Evolutionary conservation across 441 rosid genomes (phyloP).

Genomic region (Adansonia gregorii): DNA sequence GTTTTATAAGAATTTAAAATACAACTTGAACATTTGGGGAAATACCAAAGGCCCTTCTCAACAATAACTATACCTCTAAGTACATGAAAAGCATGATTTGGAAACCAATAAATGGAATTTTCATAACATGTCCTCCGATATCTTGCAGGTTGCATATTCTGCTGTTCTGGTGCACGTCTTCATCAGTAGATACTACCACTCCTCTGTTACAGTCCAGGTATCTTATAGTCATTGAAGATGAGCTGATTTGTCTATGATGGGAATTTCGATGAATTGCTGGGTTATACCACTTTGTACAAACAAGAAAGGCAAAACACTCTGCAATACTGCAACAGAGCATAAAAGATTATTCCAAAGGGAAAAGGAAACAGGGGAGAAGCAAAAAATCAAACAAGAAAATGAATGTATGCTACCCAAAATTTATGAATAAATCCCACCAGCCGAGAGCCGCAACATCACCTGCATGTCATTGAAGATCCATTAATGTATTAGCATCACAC

Average conservation of each 20-base stretch:
- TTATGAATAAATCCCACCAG: constrained; percentile 80
- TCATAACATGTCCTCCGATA: constrained; percentile 73
- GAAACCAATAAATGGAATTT: constrained; percentile 57
- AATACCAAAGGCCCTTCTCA: constrained; percentile 18
- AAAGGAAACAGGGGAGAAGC: neutral
- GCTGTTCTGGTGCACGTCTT: constrained; percentile 46
- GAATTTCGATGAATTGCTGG: constrained; percentile 65
- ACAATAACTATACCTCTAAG: constrained; percentile 57
- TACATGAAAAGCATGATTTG: constrained; percentile 70
- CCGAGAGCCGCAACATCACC: constrained; percentile 70
- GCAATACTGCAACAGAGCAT: constrained; percentile 53
- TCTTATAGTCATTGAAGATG: constrained; percentile 51
- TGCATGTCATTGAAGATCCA: constrained; percentile 34
- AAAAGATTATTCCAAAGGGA: constrained; percentile 23
- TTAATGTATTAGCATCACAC: constrained; percentile 16
- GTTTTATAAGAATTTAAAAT: neutral
- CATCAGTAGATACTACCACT: constrained; percentile 54
- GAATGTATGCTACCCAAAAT: constrained; percentile 51
- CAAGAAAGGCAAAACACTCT: constrained; percentile 76
- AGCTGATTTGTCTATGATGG: constrained; percentile 49
- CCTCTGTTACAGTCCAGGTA: constrained; percentile 67
- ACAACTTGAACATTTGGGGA: constrained; percentile 22
- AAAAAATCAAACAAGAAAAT: constrained; percentile 21
- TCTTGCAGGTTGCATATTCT: constrained; percentile 62
- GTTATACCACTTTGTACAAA: constrained; percentile 70